Conservation (phyloP, 2,329 filamentous ascomycete genomes). For the Simplicillium sp. region DNA sequence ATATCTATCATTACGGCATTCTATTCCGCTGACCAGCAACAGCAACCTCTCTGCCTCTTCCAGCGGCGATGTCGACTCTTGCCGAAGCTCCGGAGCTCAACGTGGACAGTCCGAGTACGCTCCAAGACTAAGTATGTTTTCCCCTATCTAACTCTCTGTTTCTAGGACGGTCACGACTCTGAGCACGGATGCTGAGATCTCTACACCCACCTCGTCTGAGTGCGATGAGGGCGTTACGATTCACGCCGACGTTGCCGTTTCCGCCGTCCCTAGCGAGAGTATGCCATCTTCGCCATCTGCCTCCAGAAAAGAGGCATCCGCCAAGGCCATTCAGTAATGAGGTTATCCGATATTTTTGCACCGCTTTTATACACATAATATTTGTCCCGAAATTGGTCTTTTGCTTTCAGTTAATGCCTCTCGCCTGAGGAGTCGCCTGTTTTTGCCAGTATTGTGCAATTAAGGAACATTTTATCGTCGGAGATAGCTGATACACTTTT, state of each 20-base stretch:
- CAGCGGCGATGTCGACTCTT: slow-evolving; percentile 16
- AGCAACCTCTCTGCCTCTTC: slow-evolving; percentile 18
- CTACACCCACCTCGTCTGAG: slow-evolving; percentile 33
- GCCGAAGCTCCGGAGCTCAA: slow-evolving; percentile 20
- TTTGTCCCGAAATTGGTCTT: slow-evolving; percentile 6
- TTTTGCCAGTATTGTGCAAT: slow-evolving; percentile 17
- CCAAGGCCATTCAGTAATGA: slow-evolving; percentile 17
- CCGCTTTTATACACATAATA: slow-evolving; percentile 7
- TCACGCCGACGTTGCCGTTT: slow-evolving; percentile 37
- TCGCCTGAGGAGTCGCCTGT: slow-evolving; percentile 2
- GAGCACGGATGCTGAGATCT: slow-evolving; percentile 27
- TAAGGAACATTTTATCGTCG: slow-evolving; percentile 25
- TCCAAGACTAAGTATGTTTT: slow-evolving; percentile 13
- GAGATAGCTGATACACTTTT: slow-evolving; percentile 20
- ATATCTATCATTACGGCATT: neutral
- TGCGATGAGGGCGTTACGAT: slow-evolving; percentile 47
- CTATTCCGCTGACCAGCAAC: slow-evolving; percentile 3
- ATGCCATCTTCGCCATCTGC: slow-evolving; percentile 37
- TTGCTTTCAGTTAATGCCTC: slow-evolving; percentile 8
- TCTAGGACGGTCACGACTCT: slow-evolving; percentile 27
- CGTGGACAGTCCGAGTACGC: slow-evolving; percentile 26
- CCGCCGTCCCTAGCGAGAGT: slow-evolving; percentile 25
- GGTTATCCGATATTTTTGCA: slow-evolving; percentile 7
- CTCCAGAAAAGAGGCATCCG: slow-evolving; percentile 26
- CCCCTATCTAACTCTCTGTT: slow-evolving; percentile 21